These are phyloP conservation scores for Diplodia sapinea DNA, from an alignment of 2,329 filamentous ascomycete genomes.

Conservation along the genomic window DNA sequence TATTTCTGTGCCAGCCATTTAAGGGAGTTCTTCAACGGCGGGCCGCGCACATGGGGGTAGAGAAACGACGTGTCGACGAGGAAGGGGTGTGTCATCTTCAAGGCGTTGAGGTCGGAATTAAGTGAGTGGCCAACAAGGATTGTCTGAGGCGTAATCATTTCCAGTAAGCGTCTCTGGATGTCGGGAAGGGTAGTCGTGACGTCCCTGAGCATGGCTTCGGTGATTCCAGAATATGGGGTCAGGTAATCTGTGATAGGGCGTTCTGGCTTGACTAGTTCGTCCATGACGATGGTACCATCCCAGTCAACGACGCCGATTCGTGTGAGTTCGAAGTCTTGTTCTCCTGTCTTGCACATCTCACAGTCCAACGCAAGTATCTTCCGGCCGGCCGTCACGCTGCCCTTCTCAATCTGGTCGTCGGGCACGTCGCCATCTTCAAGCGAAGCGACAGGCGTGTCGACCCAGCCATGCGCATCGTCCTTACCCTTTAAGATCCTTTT, in stretches of 20 bases:
- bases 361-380: constrained; percentile 85
- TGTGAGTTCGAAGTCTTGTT: constrained; percentile 80
- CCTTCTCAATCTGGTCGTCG: constrained; percentile 74
- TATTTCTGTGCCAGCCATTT: constrained; percentile 91
- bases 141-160: constrained; percentile 72
- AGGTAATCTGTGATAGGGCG: constrained; percentile 92
- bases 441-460: constrained; percentile 72
- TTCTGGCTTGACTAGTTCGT: constrained; percentile 89
- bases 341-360: constrained; percentile 93
- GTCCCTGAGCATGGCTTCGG: constrained; percentile 77
- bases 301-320: constrained; percentile 86
- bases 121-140: constrained; percentile 82
- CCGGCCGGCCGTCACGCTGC: constrained; percentile 82
- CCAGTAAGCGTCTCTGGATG: constrained; percentile 77
- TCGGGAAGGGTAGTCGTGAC: constrained; percentile 84
- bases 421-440: constrained; percentile 71
- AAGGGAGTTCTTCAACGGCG: constrained; percentile 86
- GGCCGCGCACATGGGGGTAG: constrained; percentile 87
- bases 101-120: constrained; percentile 80
- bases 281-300: constrained; percentile 80
- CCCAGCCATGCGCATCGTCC: constrained; percentile 71
- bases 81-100: constrained; percentile 88
- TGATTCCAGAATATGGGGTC: constrained; percentile 89
- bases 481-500: constrained; percentile 59
- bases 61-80: constrained; percentile 90